Percentiles rank a stretch among this genome's conserved stretches.
These are phyloP conservation scores for Aspergillus pseudoglaucus DNA, from an alignment of 2,329 filamentous ascomycete species.

Conservation along the genomic window DNA sequence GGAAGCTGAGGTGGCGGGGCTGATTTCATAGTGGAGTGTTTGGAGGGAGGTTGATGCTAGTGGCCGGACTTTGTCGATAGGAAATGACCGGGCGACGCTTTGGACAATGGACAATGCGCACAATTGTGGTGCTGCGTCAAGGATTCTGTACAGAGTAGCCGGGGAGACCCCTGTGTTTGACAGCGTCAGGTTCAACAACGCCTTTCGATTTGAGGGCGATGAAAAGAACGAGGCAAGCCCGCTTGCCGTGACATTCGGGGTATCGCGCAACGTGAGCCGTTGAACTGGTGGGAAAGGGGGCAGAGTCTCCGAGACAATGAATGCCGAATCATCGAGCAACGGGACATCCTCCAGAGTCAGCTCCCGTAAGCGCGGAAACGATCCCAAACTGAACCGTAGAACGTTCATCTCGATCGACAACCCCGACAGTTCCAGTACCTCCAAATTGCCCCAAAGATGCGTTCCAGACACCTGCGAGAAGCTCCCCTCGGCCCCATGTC, in stretches of 20 bases:
- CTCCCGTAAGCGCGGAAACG: slow-evolving; percentile 61
- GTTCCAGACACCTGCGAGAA: slow-evolving; percentile 62
- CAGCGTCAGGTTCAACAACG: slow-evolving; percentile 63
- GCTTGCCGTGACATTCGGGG: slow-evolving; percentile 62
- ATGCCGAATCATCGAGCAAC: slow-evolving; percentile 70
- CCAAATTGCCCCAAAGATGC: slow-evolving; percentile 37
- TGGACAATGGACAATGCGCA: slow-evolving; percentile 48
- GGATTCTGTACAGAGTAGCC: slow-evolving; percentile 36
- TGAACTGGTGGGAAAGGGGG: slow-evolving; percentile 69
- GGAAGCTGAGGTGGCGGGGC: slow-evolving; percentile 45
- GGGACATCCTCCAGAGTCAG: slow-evolving; percentile 66
- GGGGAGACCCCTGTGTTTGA: slow-evolving; percentile 60
- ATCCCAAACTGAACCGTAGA: slow-evolving; percentile 64
- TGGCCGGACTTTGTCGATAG: slow-evolving; percentile 51
- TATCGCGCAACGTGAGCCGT: slow-evolving; percentile 65
- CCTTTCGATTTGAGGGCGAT: slow-evolving; percentile 51
- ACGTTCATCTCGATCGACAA: slow-evolving; percentile 32
- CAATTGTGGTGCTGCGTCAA: slow-evolving; percentile 37
- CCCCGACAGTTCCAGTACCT: slow-evolving; percentile 34
- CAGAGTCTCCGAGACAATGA: slow-evolving; percentile 58
- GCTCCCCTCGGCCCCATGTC: slow-evolving; percentile 68
- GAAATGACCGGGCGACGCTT: slow-evolving; percentile 52
- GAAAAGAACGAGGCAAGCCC: slow-evolving; percentile 66
- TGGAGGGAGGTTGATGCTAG: slow-evolving; percentile 63
- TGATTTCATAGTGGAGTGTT: slow-evolving; percentile 78